phyloP scores from a whole-genome alignment of 331 rosid genomes.

The Cucumis variabilis region DNA sequence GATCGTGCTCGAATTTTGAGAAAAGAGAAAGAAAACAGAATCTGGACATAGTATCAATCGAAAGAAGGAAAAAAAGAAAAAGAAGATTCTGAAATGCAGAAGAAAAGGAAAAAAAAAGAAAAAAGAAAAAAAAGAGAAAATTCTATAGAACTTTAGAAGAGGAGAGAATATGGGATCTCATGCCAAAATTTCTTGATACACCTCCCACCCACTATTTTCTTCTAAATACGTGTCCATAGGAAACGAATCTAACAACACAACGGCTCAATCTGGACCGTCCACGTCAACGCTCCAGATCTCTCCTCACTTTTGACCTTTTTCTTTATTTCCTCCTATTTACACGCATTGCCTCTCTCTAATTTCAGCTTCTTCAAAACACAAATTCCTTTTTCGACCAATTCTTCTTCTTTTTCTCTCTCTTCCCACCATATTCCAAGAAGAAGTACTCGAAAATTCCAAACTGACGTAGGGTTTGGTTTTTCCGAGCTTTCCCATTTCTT shows the following conservation, averaged over 20 bases:
- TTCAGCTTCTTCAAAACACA: neutral
- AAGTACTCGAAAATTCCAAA: slow-evolving; percentile 48
- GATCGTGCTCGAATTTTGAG: neutral
- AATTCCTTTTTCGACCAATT: neutral
- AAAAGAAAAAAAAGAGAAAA: neutral
- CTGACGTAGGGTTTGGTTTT: slow-evolving; percentile 45
- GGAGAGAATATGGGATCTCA: slow-evolving; percentile 27
- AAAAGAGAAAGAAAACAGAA: neutral
- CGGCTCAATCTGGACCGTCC: slow-evolving; percentile 25
- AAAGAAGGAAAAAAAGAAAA: neutral
- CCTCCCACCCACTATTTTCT: neutral
- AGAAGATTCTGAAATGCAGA: slow-evolving; percentile 9
- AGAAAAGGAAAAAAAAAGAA: neutral
- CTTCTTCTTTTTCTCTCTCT: neutral
- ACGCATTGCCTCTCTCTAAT: neutral
- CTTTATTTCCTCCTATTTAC: slow-evolving; percentile 9
- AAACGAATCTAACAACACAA: slow-evolving; percentile 31
- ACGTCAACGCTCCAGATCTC: slow-evolving; percentile 48
- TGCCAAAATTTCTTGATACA: slow-evolving; percentile 15
- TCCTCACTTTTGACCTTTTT: slow-evolving; percentile 13
- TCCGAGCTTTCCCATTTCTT: slow-evolving; percentile 35
- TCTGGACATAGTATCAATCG: slow-evolving; percentile 7
- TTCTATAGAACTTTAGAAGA: neutral
- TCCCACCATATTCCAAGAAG: slow-evolving; percentile 5
- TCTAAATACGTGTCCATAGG: slow-evolving; percentile 36